Evolutionary conservation across 306 rosid species (phyloP), one percentile per base, ranked within the genome.

Genomic region (Ormosia semicastrata): DNA sequence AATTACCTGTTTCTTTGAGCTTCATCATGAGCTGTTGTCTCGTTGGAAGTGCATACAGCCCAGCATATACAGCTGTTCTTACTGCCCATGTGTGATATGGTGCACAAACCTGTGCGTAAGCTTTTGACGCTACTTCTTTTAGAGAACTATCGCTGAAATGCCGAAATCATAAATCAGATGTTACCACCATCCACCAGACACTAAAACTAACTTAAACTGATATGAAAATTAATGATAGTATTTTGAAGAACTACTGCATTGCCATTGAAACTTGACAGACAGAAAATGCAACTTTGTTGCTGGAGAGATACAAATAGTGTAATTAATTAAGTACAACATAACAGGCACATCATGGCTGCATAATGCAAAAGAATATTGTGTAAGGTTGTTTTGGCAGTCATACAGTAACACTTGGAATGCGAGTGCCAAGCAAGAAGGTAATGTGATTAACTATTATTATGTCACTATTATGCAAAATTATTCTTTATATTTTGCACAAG

Each of bases 51-150:
- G 98, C 81, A 84, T 93, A 93, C 98, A 95, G 88, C 58, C 98
- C 98, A 62, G 98, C 99, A 75, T 92, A 87, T 11, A 95, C 99
- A n/a, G 98, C 96, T 47, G 97, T 86, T 84, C 99, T 85, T 41
- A 95, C 86, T 3, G 97, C 32, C 99, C 99, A 95, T 32, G 92
- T 34, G 86, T 93, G 99, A 86, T 85, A 93, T 14, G 99, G 97
- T 15, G 99, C 98, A 85, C 97, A 95, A 34, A 89, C 94, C 75
- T 86, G 85, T 11, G 85, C 89, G 86, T 95, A 95, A 67, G 99
- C 99, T 52, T 89, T 79, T 62, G 99, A 76, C 53, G 99, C 99
- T 47, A 89, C 94, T 18, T 81, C 94, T 81, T 83, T 93, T 53
- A 95, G 85, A 39, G 89, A 88, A 68, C 8, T 64, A 37, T 89